Evolutionary conservation across 441 rosid species (phyloP), one percentile per base, ranked within the genome.

Genomic region (Brassica hybrid): DNA sequence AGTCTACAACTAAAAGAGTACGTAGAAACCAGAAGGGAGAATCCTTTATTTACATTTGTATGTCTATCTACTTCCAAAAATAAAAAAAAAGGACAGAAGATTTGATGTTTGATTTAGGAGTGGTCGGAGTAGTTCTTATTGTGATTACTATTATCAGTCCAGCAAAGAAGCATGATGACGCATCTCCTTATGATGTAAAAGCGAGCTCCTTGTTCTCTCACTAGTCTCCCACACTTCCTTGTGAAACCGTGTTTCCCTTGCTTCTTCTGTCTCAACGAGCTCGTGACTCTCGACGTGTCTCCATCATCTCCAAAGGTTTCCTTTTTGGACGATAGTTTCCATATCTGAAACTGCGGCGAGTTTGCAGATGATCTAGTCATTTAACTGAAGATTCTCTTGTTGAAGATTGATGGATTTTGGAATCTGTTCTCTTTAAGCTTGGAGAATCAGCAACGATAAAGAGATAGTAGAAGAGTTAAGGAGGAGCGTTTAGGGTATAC

Each of bases 101-200:
- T 50, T 14, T 36, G 19, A 62, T 74, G n/a, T 13, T 36, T 43
- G 8, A 10, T 17, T 69, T 56, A 50, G 57, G 11, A 50, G 38
- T 36, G 0, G 1, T 67, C 18, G 2, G 61, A 67, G 59, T 86
- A 84, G 41, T 17, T 27, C 18, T 86, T 79, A 77, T 91, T 91
- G 19, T 83, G 69, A 19, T 87, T 90, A 27, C 79, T 68, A 23
- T 88, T 84, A 59, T 94, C 97, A 50, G 89, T 87, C 98, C 97
- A 94, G 79, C 98, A 92, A 67, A 94, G 84, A 54, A 94, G 93
- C 94, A 94, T 92, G 58, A 84, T 72, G 6, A 94, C 89, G 52
- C 98, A 94, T 45, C 97, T 90, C 72, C 97, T 76, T 85, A 94
- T 72, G 88, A 94, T 92, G 83, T 94, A 94, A 77, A 94, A 94